phyloP scores from a whole-genome alignment of 768 basidiomycete species.

The Amanita brunnescens region DNA sequence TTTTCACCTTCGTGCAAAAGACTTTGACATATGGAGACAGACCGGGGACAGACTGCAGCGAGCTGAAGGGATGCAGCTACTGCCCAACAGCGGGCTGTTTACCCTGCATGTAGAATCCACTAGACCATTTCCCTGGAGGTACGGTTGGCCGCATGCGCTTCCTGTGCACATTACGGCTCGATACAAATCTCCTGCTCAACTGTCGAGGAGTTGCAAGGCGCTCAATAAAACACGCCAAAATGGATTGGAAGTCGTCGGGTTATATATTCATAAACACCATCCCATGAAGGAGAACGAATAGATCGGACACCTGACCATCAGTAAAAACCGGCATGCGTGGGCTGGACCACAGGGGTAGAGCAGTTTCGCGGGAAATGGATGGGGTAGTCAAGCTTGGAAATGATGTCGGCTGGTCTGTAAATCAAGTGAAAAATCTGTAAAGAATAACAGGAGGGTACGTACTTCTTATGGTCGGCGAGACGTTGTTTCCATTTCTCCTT shows the following conservation, averaged over 20 bases:
- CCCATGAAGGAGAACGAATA: conserved; percentile 90
- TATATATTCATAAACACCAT: conserved; percentile 96
- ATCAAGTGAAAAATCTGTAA: conserved; percentile 7
- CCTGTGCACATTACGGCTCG: no score
- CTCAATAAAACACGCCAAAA: conserved; percentile 79
- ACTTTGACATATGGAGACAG: no score
- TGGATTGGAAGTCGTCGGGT: conserved; percentile 82
- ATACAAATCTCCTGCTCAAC: no score
- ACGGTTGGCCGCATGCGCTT: no score
- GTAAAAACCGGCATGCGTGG: conserved; percentile 63
- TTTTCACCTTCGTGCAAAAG: no score
- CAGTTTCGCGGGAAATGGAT: conserved; percentile 86
- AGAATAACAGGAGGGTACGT: conserved; percentile 9
- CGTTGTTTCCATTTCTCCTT: conserved; percentile 70
- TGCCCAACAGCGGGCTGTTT: no score
- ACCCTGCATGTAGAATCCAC: no score
- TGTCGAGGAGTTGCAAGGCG: conserved; percentile 77
- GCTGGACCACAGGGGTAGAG: conserved; percentile 85
- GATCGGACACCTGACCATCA: conserved; percentile 63
- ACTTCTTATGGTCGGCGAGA: conserved; percentile 80
- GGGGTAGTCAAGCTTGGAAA: conserved; percentile 83
- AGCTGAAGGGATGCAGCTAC: no score
- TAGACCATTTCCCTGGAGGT: no score
- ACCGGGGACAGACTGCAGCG: no score
- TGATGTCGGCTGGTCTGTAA: conserved; percentile 76